phyloP scores from a whole-genome alignment of 164 flowering plant genomes.

The Platanus orientalis region DNA sequence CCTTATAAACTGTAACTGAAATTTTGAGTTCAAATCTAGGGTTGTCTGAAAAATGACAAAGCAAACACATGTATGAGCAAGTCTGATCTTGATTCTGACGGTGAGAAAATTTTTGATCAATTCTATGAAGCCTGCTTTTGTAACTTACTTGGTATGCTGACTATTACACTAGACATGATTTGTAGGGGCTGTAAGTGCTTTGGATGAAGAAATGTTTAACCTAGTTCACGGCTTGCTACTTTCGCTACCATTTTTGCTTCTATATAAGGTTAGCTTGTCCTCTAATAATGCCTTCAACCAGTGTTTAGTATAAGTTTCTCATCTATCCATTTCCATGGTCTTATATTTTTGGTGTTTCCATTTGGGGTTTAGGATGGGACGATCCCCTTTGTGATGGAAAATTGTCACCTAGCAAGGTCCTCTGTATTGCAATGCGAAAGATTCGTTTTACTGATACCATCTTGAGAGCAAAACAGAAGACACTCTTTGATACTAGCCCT shows the following conservation, averaged over 20 bases:
- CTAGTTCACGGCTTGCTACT: constrained; percentile 20
- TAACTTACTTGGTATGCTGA: not conserved
- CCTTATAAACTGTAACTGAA: constrained; percentile 4
- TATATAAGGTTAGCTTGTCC: constrained; percentile 38
- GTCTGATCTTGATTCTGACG: constrained; percentile 52
- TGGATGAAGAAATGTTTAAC: constrained; percentile 35
- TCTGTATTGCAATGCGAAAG: constrained; percentile 74
- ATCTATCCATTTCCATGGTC: not conserved
- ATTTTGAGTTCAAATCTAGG: constrained; percentile 21
- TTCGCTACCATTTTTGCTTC: constrained; percentile 23
- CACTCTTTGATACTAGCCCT: constrained; percentile 48
- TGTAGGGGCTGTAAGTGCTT: constrained; percentile 36
- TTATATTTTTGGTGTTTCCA: not conserved
- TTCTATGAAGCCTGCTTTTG: not conserved
- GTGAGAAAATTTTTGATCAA: constrained; percentile 28
- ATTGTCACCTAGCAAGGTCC: constrained; percentile 69
- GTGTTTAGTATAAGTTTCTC: not conserved
- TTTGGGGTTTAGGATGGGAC: constrained; percentile 23
- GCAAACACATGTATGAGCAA: constrained; percentile 16
- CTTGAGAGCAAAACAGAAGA: constrained; percentile 63
- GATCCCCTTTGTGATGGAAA: constrained; percentile 31
- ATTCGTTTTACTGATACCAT: constrained; percentile 84
- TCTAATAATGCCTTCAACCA: not conserved
- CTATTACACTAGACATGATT: constrained; percentile 6
- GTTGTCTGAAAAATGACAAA: constrained; percentile 21